Evolutionary conservation across 345 rosid genomes (phyloP).

Genomic region (Eutrema heterophyllum): DNA sequence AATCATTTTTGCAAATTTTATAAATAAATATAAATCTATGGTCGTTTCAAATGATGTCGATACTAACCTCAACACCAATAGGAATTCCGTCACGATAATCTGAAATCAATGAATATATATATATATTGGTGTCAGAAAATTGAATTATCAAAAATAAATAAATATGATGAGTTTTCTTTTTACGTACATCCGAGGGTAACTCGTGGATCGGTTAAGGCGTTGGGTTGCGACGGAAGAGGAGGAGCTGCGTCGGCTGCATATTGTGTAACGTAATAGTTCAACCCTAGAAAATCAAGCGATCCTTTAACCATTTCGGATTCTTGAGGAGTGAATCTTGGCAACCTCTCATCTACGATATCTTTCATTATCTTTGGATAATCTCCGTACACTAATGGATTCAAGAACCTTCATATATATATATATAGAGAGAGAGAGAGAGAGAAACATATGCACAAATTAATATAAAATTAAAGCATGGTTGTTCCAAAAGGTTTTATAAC

Average conservation of each 20-base stretch:
- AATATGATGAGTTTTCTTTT: background rate
- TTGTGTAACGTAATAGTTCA: conserved; percentile 24
- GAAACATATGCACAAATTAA: background rate
- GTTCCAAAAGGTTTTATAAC: background rate
- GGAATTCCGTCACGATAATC: background rate
- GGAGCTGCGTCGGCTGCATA: conserved; percentile 13
- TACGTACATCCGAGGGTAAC: conserved; percentile 12
- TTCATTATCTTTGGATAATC: conserved; percentile 8
- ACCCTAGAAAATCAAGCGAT: conserved; percentile 27
- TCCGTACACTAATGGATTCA: conserved; percentile 17
- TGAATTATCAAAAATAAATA: background rate
- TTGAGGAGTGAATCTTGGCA: background rate
- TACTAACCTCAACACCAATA: conserved; percentile 17
- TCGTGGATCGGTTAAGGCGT: conserved; percentile 7
- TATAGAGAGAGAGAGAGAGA: too few relatives aligned
- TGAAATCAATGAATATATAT: background rate
- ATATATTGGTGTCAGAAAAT: background rate
- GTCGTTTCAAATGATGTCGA: background rate
- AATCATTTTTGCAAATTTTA: background rate
- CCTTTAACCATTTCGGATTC: conserved; percentile 20
- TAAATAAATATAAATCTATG: background rate
- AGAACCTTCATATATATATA: background rate
- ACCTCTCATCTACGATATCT: background rate
- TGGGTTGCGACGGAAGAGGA: background rate
- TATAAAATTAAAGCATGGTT: background rate